Percentiles rank a stretch among this genome's conserved stretches.
Evolutionary conservation across 768 basidiomycete species (phyloP).

Genomic region (Collybiopsis confluens): DNA sequence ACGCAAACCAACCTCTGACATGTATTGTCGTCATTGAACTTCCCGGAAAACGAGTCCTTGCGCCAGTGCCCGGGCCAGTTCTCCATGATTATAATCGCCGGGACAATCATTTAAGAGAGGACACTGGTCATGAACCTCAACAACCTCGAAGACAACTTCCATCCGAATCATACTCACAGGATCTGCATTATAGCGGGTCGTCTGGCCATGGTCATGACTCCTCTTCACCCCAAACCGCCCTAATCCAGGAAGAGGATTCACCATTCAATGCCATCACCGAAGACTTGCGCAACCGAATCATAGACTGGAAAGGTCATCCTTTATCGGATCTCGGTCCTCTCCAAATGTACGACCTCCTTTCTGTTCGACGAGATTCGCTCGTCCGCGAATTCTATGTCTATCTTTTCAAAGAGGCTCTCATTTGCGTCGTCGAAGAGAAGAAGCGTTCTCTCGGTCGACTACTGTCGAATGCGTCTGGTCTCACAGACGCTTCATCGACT

Average conservation of each 20-base stretch:
- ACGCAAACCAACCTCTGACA: constrained; percentile 79
- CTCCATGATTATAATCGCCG: constrained; percentile 41
- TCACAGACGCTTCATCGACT: constrained; percentile 48
- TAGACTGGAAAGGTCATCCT: constrained; percentile 95
- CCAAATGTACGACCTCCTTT: constrained; percentile 89
- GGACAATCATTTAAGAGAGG: constrained; percentile 17
- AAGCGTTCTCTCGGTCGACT: constrained; percentile 77
- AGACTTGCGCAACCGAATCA: constrained; percentile 85
- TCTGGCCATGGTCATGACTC: constrained; percentile 21
- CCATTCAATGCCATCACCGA: constrained; percentile 83
- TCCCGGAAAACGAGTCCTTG: constrained; percentile 61
- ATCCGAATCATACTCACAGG: constrained; percentile 18
- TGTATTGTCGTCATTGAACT: constrained; percentile 94
- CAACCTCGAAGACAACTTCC: constrained; percentile 19
- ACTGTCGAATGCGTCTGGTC: constrained; percentile 57
- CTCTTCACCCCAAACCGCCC: constrained; percentile 24
- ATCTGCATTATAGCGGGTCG: constrained; percentile 7
- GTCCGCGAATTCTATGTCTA: constrained; percentile 95
- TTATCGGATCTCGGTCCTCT: constrained; percentile 84
- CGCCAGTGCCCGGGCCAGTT: constrained; percentile 51
- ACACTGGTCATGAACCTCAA: constrained; percentile 16
- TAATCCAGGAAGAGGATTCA: constrained; percentile 59
- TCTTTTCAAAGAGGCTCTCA: constrained; percentile 95
- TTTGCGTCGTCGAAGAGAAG: constrained; percentile 97
- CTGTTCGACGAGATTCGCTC: constrained; percentile 83